Percentiles rank a stretch among this genome's conserved stretches.
These are phyloP conservation scores for Fusarium devonianum DNA, from an alignment of 2,329 filamentous ascomycete species.

Conservation along the genomic window DNA sequence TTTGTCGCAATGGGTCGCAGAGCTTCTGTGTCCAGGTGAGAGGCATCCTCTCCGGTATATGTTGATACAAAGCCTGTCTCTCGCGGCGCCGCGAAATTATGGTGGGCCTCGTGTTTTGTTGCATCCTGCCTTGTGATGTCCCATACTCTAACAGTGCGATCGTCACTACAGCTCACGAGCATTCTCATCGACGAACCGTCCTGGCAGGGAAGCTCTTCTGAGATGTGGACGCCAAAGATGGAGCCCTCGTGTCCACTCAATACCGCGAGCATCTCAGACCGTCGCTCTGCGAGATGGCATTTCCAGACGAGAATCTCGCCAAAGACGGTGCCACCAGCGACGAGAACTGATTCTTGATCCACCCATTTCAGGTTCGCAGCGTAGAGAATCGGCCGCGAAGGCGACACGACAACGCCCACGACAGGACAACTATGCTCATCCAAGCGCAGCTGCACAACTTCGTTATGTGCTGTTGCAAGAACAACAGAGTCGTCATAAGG, in stretches of 20 bases:
- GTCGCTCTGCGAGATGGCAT: slow-evolving; percentile 53
- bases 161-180: slow-evolving; percentile 94
- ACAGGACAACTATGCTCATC: slow-evolving; percentile 45
- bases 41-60: slow-evolving; percentile 34
- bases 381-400: slow-evolving; percentile 86
- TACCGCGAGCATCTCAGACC: slow-evolving; percentile 56
- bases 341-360: slow-evolving; percentile 65
- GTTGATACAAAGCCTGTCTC: slow-evolving; percentile 69
- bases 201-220: slow-evolving; percentile 52
- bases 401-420: slow-evolving; percentile 62
- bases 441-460: slow-evolving; percentile 63
- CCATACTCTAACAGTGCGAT: slow-evolving; percentile 89
- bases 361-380: slow-evolving; percentile 77
- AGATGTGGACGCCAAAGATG: slow-evolving; percentile 88
- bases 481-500: slow-evolving; percentile 53
- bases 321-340: slow-evolving; percentile 91
- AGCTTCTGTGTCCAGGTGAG: slow-evolving; percentile 17
- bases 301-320: slow-evolving; percentile 94
- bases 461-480: slow-evolving; percentile 87
- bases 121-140: slow-evolving; percentile 68
- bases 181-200: slow-evolving; percentile 60
- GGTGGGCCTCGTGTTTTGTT: slow-evolving; percentile 1
- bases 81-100: slow-evolving; percentile 48
- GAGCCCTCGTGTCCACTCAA: slow-evolving; percentile 85
- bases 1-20: slow-evolving; percentile 66